phyloP scores from a whole-genome alignment of 1,284 basidiomycete species.

The Boletus smithii region DNA sequence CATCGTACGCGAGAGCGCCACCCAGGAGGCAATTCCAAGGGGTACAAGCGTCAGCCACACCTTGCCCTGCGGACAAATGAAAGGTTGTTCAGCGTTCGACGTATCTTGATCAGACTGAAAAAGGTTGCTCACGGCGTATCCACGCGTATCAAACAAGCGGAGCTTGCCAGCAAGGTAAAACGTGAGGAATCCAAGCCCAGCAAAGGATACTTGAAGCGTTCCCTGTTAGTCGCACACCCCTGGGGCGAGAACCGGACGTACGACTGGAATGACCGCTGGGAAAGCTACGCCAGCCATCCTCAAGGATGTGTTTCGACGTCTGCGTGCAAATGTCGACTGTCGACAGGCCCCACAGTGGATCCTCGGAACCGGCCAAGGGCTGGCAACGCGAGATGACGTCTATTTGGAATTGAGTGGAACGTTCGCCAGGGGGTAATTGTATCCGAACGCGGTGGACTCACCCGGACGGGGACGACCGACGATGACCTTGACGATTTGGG shows the following conservation, averaged over 20 bases:
- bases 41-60: constrained; percentile 68
- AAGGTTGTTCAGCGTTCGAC: not conserved
- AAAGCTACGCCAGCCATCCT: constrained; percentile 75
- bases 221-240: not conserved
- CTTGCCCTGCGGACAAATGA: constrained; percentile 53
- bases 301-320: constrained; percentile 43
- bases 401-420: constrained; percentile 15
- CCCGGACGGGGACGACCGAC: constrained; percentile 71
- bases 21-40: constrained; percentile 57
- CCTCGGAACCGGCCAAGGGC: constrained; percentile 48
- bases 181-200: constrained; percentile 70
- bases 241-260: constrained; percentile 29
- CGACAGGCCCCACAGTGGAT: constrained; percentile 60
- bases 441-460: constrained; percentile 18
- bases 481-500: constrained; percentile 61
- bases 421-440: no score
- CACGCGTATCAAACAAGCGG: constrained; percentile 64
- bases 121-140: constrained; percentile 47
- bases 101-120: not conserved
- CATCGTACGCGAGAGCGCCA: constrained; percentile 68
- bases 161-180: constrained; percentile 77
- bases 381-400: constrained; percentile 67
- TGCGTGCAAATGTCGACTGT: constrained; percentile 64
- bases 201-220: constrained; percentile 55
- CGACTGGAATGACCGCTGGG: constrained; percentile 72